Percentiles rank a stretch among this genome's conserved stretches.
Conservation (phyloP, 1,284 basidiomycete genomes). For the Volvariella surrecta region DNA sequence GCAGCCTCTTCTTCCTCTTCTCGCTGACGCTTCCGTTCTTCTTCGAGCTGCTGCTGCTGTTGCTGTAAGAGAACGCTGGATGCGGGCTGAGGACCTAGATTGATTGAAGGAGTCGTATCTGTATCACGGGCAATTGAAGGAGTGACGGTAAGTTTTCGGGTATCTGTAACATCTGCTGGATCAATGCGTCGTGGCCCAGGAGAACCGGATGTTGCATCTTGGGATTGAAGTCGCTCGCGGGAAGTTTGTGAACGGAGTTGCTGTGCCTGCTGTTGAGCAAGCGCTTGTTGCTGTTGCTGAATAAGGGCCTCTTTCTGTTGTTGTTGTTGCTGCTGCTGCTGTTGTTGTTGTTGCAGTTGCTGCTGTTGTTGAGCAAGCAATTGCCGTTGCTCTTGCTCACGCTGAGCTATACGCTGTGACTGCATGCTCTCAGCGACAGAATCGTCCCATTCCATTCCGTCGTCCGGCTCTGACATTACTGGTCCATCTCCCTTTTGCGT, state of each 20-base stretch:
- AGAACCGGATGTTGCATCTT: constrained; percentile 14
- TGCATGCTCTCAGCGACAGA: constrained; percentile 38
- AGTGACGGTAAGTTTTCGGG: constrained; percentile 68
- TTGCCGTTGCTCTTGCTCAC: constrained; percentile 18
- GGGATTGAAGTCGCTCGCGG: constrained; percentile 25
- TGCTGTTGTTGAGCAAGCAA: constrained; percentile 27
- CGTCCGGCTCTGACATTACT: constrained; percentile 57
- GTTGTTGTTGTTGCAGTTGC: constrained; percentile 27
- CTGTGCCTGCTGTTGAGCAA: constrained; percentile 13
- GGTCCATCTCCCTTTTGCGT: constrained; percentile 17
- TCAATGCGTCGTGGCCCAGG: constrained; percentile 31
- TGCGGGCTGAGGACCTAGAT: background rate
- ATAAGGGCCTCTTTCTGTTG: constrained; percentile 16
- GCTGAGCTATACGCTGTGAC: constrained; percentile 10
- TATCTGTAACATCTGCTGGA: constrained; percentile 52
- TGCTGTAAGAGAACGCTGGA: background rate
- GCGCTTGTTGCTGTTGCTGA: constrained; percentile 12
- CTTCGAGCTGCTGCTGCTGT: constrained; percentile 32
- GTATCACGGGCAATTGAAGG: constrained; percentile 63
- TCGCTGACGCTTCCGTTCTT: constrained; percentile 46
- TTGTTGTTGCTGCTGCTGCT: constrained; percentile 19
- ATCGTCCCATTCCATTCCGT: constrained; percentile 73
- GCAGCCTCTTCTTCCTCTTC: constrained; percentile 55
- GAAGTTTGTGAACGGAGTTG: constrained; percentile 21
- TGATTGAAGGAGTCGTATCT: constrained; percentile 16